Conservation (phyloP, 2,329 filamentous ascomycete species). For the Coniochaeta sp. region DNA sequence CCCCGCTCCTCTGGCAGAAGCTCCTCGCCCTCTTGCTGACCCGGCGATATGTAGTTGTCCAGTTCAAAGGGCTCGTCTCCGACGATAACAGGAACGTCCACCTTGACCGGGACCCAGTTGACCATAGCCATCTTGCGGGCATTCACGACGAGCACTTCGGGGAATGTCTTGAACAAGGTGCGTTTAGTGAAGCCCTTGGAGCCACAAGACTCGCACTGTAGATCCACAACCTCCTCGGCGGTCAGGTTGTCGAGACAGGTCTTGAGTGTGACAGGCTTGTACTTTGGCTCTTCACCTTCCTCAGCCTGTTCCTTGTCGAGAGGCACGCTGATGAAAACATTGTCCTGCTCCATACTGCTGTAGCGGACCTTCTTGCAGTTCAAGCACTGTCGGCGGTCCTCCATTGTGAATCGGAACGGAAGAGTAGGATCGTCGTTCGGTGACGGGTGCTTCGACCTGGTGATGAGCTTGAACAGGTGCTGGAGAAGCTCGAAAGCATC, state of each 20-base stretch:
- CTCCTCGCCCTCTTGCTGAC: conserved; percentile 67
- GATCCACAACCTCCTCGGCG: conserved; percentile 70
- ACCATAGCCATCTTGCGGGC: conserved; percentile 85
- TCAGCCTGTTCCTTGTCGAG: conserved; percentile 47
- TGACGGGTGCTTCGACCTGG: conserved; percentile 62
- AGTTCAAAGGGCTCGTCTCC: conserved; percentile 70
- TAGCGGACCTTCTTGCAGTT: conserved; percentile 85
- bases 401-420: conserved; percentile 78
- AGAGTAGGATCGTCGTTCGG: conserved; percentile 67
- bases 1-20: conserved; percentile 67
- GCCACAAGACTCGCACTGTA: conserved; percentile 74
- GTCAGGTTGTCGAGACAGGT: conserved; percentile 90
- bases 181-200: conserved; percentile 82
- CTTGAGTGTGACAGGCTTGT: conserved; percentile 60
- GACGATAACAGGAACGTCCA: conserved; percentile 90
- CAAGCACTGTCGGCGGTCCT: conserved; percentile 88
- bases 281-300: conserved; percentile 38
- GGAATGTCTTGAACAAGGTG: conserved; percentile 88
- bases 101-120: conserved; percentile 96
- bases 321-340: conserved; percentile 81
- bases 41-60: conserved; percentile 71
- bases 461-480: conserved; percentile 88
- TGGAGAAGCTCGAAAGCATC: conserved; percentile 92
- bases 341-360: conserved; percentile 84
- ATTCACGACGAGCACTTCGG: conserved; percentile 77